A percentile compares a stretch with the other conserved stretches of the same genome.
Conservation (phyloP, 257 asterid genomes). For the Marsdenia floribunda region DNA sequence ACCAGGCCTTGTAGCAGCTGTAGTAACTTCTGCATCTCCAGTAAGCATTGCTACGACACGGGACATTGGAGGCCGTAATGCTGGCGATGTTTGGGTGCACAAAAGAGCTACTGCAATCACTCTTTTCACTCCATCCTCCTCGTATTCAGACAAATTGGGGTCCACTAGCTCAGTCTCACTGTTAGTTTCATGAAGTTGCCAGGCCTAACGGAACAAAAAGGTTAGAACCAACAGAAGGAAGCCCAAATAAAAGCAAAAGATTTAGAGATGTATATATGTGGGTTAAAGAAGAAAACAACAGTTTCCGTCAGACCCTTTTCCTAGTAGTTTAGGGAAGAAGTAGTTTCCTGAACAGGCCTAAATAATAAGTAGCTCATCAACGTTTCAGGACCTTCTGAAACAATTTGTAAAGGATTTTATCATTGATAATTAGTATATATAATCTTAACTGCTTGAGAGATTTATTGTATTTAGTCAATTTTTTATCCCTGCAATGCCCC, state of each 20-base stretch:
- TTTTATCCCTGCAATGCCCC: no score
- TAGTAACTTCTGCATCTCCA: constrained; percentile 16
- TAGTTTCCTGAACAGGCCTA: background rate
- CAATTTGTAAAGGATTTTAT: no score
- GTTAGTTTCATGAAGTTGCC: constrained; percentile 21
- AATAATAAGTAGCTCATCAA: no score
- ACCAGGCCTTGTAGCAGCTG: constrained; percentile 15
- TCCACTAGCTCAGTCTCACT: constrained; percentile 16
- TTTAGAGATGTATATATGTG: background rate
- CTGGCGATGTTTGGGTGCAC: constrained; percentile 25
- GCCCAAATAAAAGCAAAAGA: background rate
- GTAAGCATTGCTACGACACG: constrained; percentile 24
- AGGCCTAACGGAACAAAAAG: constrained; percentile 11
- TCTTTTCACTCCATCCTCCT: constrained; percentile 16
- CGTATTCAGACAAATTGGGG: background rate
- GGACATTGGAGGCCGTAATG: constrained; percentile 26
- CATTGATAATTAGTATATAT: no score
- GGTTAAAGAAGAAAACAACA: background rate
- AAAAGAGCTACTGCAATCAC: constrained; percentile 18
- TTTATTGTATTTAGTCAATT: no score
- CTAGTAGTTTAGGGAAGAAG: background rate
- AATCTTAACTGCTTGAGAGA: no score
- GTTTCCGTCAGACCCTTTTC: background rate
- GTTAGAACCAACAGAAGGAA: background rate
- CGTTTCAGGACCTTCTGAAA: no score